Evolutionary conservation across 345 rosid genomes (phyloP).

Genomic region (Populus tremula): DNA sequence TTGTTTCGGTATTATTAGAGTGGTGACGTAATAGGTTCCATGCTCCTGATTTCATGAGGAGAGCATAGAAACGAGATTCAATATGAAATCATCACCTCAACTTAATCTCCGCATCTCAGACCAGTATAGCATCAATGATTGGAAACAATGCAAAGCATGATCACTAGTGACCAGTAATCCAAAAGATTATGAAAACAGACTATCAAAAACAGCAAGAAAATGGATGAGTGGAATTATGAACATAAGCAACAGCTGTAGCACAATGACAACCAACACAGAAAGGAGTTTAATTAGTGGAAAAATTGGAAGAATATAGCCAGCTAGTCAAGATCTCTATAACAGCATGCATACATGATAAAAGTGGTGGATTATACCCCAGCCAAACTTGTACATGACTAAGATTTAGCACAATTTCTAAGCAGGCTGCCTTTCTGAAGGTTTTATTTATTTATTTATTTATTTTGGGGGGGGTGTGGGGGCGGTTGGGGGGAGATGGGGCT

Average conservation of each 20-base stretch:
- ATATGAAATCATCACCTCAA: slow-evolving; percentile 3
- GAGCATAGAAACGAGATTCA: background rate
- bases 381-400: no score
- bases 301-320: no score
- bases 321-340: no score
- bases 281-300: no score
- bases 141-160: background rate
- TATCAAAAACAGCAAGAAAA: background rate
- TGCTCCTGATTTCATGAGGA: slow-evolving; percentile 48
- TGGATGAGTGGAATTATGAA: background rate
- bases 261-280: background rate
- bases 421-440: no score
- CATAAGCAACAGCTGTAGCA: background rate
- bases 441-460: no score
- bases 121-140: background rate
- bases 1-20: slow-evolving; percentile 90
- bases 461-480: no score
- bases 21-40: slow-evolving; percentile 68
- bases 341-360: no score
- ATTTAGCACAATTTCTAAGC: no score
- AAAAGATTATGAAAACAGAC: background rate
- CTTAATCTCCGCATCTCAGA: background rate
- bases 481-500: no score
- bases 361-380: no score
- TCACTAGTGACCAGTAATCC: background rate